phyloP scores from a whole-genome alignment of 1,284 basidiomycete species.

The Malassezia dermatis region DNA sequence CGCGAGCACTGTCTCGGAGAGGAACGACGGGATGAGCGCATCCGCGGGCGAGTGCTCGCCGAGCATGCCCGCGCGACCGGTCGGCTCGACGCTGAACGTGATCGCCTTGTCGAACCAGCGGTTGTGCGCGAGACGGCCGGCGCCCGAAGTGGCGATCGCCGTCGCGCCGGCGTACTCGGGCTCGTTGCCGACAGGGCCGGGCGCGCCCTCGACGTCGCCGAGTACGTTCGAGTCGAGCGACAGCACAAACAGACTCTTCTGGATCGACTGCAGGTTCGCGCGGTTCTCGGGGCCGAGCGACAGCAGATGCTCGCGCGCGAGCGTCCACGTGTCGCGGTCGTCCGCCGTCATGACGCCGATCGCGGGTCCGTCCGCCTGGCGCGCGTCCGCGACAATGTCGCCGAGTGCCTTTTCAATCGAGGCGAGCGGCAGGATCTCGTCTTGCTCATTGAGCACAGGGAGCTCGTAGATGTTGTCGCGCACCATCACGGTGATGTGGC shows the following conservation, averaged over 20 bases:
- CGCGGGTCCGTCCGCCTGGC: slow-evolving; percentile 51
- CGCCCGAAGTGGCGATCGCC: slow-evolving; percentile 63
- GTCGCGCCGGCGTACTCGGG: slow-evolving; percentile 64
- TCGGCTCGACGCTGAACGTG: slow-evolving; percentile 71
- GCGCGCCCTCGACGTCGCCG: slow-evolving; percentile 48
- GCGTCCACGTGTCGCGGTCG: slow-evolving; percentile 71
- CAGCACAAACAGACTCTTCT: slow-evolving; percentile 67
- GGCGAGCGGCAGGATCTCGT: slow-evolving; percentile 51
- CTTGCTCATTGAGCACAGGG: slow-evolving; percentile 52
- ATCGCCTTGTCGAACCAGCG: slow-evolving; percentile 88
- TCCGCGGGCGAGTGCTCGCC: slow-evolving; percentile 91
- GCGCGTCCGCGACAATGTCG: slow-evolving; percentile 62
- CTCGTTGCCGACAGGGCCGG: slow-evolving; percentile 38
- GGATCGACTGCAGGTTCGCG: slow-evolving; percentile 57
- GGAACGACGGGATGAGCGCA: slow-evolving; percentile 78
- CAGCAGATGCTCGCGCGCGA: slow-evolving; percentile 63
- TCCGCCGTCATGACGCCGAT: slow-evolving; percentile 71
- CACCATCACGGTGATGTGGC: slow-evolving; percentile 62
- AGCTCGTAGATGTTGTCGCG: slow-evolving; percentile 75
- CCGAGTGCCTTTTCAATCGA: slow-evolving; percentile 62
- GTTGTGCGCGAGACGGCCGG: slow-evolving; percentile 62
- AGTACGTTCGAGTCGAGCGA: slow-evolving; percentile 53
- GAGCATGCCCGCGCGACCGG: slow-evolving; percentile 70
- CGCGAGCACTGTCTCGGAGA: slow-evolving; percentile 72
- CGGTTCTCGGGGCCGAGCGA: slow-evolving; percentile 61